Base-by-base conservation (phyloP, 2,329 filamentous ascomycete species). In the Penicillium crustosum region DNA sequence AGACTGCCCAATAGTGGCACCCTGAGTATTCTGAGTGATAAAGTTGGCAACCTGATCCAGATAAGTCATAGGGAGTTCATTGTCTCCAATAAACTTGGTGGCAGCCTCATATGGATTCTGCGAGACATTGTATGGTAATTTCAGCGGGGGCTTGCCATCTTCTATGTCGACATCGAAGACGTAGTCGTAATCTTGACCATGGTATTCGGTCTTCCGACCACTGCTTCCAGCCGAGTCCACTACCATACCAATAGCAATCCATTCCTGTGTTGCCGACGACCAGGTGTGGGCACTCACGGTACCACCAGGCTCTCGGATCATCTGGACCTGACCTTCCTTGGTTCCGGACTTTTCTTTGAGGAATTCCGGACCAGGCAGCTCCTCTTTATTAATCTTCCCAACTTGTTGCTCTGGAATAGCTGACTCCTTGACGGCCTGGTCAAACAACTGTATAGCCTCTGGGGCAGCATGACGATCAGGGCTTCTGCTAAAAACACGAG, bases 151-250 rank as follows among this genome's bases (percentile, higher is more conserved):
- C 70, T 95, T 93, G 52, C 92, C 93, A 68, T 97, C 93, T 72
- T 96, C 91, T 61, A 97, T 95, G 67, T 96, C 93, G 27, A 97
- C 93, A 70, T 97, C 93, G 66, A 97, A 97, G 9, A 99, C 93
- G 68, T 89, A 97, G 71, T 99, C 94, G 73, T 96, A 99, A 60
- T 93, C 90, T 70, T 96, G 86, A 33, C 93, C 93, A 1, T 90
- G 81, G 70, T 93, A 89, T 57, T 87, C 82, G 8, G 86, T 85
- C 76, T 93, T 92, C 58, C 86, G 86, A 12, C 91, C 90, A 63
- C 87, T 91, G 70, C 91, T 95, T 38, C 89, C 91, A 6, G 89
- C 90, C 4, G 91, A 86, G 66, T 96, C 91, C 12, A 97, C 94
- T 0, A 99, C 93, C 0, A 92, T 96, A n/a, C 94, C 94, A 9